Conservation (phyloP, 176 grass and related monocot species). For the Rhynchospora tenuis region DNA sequence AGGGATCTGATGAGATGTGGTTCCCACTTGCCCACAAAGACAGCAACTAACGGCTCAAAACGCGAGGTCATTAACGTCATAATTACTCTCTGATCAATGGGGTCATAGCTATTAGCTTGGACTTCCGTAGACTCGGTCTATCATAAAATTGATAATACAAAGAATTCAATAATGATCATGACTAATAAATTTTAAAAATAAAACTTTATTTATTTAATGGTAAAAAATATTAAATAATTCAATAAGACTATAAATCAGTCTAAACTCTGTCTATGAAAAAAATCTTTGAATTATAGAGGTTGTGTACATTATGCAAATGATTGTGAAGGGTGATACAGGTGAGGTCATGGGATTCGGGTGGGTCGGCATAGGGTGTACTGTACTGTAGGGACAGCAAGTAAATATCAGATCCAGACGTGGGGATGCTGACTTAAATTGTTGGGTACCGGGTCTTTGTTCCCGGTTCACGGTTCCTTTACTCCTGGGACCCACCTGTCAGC, state of each 20-base stretch:
- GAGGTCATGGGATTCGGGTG: not conserved
- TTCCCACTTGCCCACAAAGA: not conserved
- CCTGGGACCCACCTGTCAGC: not conserved
- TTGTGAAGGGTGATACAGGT: not conserved
- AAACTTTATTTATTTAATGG: too few relatives aligned
- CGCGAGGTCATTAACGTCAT: not conserved
- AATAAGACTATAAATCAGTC: too few relatives aligned
- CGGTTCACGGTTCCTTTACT: not conserved
- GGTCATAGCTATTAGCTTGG: not conserved
- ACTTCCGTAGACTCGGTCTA: too few relatives aligned
- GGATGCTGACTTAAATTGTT: not conserved
- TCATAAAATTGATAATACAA: too few relatives aligned
- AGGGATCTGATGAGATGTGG: not conserved
- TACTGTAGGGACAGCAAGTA: not conserved
- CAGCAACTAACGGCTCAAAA: not conserved
- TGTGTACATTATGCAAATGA: not conserved
- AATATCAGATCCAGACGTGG: conserved; percentile 4
- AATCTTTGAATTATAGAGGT: not conserved
- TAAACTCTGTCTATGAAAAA: not conserved
- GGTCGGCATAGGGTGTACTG: not conserved
- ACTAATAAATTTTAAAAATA: too few relatives aligned
- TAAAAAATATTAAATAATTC: too few relatives aligned
- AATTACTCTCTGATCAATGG: not conserved
- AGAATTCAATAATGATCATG: too few relatives aligned
- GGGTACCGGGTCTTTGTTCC: not conserved